A percentile compares a stretch with the other conserved stretches of the same genome.
phyloP scores from a whole-genome alignment of 192 early-diverging fungal species.

The Phycomyces nitens region DNA sequence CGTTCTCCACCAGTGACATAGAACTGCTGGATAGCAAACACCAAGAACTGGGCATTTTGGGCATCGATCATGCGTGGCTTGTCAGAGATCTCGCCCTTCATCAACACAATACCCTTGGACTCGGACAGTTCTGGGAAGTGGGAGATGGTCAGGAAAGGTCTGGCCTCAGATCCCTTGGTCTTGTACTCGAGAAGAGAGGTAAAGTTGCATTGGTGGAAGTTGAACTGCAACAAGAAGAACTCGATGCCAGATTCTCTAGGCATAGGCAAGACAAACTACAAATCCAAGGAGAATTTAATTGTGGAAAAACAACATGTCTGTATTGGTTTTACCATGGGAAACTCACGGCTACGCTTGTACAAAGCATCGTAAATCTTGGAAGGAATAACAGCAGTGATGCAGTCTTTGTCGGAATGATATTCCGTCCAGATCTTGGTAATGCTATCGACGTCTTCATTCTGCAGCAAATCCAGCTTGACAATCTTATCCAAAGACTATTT shows the following conservation, averaged over 20 bases:
- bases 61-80: conserved; percentile 52
- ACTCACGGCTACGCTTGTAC: conserved; percentile 34
- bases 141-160: conserved; percentile 79
- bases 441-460: conserved; percentile 28
- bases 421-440: conserved; percentile 39
- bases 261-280: conserved; percentile 82
- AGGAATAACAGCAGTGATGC: conserved; percentile 37
- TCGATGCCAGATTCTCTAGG: conserved; percentile 79
- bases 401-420: conserved; percentile 34
- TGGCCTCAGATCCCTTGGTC: conserved; percentile 70
- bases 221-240: conserved; percentile 82
- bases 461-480: conserved; percentile 34
- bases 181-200: conserved; percentile 90
- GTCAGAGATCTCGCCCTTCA: conserved; percentile 75
- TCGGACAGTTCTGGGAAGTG: conserved; percentile 84
- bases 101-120: conserved; percentile 82
- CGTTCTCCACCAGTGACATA: conserved; percentile 73
- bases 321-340: conserved; percentile 34
- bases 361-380: conserved; percentile 24
- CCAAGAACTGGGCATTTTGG: conserved; percentile 75
- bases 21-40: conserved; percentile 79
- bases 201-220: conserved; percentile 81
- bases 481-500: conserved; percentile 37
- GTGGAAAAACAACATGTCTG: background rate
- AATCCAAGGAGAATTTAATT: no score